Percentiles rank a stretch among this genome's conserved stretches.
phyloP scores from a whole-genome alignment of 169 alveolate species.

The Cryptosporidium andersoni region DNA sequence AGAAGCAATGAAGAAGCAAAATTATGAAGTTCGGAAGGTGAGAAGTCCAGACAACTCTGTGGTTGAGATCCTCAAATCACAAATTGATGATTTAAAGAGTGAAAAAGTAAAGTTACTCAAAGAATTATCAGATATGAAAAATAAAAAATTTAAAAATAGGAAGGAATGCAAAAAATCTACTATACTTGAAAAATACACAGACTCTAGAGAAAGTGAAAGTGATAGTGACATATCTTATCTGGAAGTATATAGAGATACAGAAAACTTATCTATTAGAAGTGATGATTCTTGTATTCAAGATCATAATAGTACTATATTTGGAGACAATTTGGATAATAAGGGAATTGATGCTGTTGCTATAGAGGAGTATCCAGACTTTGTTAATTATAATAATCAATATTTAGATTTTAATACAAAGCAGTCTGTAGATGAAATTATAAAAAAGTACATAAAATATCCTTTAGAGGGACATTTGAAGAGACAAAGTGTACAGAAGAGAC shows the following conservation, averaged over 20 bases:
- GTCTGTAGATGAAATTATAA: slow-evolving; percentile 30
- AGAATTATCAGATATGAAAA: slow-evolving; percentile 12
- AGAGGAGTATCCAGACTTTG: background rate
- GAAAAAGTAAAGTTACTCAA: background rate
- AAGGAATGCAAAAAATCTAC: slow-evolving; percentile 21
- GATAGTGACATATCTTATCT: background rate
- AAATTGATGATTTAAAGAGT: slow-evolving; percentile 4
- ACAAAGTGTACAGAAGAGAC: slow-evolving; percentile 38
- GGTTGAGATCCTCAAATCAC: slow-evolving; percentile 3
- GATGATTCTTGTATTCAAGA: background rate
- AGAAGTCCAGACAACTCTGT: slow-evolving; percentile 10
- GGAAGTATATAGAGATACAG: background rate
- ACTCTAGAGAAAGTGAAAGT: too few species aligned
- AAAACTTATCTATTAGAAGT: background rate
- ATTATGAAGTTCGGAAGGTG: slow-evolving; percentile 7
- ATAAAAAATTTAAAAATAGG: background rate
- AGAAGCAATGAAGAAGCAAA: background rate
- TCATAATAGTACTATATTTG: background rate
- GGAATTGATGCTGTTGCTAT: background rate
- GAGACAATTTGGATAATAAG: background rate
- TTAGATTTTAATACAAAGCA: background rate
- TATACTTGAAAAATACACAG: too few species aligned
- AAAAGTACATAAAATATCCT: slow-evolving; percentile 52
- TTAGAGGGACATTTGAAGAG: slow-evolving; percentile 11
- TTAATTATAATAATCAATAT: background rate